Conservation (phyloP, 331 rosid genomes). For the Ulmus americana region DNA sequence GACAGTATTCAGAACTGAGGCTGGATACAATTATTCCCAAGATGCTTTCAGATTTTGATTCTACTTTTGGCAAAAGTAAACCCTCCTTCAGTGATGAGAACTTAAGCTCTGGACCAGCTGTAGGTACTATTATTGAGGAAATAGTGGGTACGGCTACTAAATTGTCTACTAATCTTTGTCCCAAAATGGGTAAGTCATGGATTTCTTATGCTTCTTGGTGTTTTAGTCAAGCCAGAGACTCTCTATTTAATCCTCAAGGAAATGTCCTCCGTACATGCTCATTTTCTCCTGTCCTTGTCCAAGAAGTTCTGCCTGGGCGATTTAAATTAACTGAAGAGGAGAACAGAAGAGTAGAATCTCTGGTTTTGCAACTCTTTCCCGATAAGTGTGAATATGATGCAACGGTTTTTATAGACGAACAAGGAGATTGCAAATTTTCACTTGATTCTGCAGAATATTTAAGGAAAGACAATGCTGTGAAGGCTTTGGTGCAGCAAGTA, state of each 20-base stretch:
- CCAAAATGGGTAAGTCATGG: constrained; percentile 91
- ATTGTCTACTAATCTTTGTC: constrained; percentile 73
- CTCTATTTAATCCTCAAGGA: constrained; percentile 48
- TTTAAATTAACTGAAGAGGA: constrained; percentile 68
- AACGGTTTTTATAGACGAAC: constrained; percentile 38
- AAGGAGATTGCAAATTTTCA: constrained; percentile 33
- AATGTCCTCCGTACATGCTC: constrained; percentile 45
- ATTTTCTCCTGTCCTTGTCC: constrained; percentile 56
- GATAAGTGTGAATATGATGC: constrained; percentile 29
- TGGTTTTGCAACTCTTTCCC: constrained; percentile 47
- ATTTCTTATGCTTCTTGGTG: constrained; percentile 95
- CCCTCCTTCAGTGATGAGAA: constrained; percentile 31
- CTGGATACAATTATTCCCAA: constrained; percentile 43
- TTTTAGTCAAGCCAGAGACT: constrained; percentile 69
- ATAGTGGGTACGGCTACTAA: constrained; percentile 72
- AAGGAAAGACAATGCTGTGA: constrained; percentile 34
- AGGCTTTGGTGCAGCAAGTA: constrained; percentile 42
- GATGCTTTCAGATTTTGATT: constrained; percentile 53
- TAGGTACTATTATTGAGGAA: constrained; percentile 58
- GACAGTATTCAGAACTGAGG: constrained; percentile 48
- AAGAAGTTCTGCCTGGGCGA: constrained; percentile 63
- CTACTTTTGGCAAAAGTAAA: constrained; percentile 29
- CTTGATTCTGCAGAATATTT: constrained; percentile 40
- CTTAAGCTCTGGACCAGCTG: constrained; percentile 23
- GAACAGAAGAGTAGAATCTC: constrained; percentile 45